A percentile compares a stretch with the other conserved stretches of the same genome.
phyloP scores from a whole-genome alignment of 192 early-diverging fungal species.

The Oehlia diaphana region DNA sequence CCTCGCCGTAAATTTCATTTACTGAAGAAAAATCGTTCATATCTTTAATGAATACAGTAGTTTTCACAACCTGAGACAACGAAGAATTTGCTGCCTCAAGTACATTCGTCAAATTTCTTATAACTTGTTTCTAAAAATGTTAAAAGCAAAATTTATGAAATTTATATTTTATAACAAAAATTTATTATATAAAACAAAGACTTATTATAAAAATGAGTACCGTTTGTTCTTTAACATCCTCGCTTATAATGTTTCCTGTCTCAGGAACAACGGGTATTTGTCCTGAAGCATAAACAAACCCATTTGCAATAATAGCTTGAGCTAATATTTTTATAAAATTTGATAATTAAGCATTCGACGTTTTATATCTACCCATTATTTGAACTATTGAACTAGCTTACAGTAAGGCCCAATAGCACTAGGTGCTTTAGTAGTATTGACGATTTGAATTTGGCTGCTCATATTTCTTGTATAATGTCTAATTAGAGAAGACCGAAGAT shows the following conservation, averaged over 20 bases:
- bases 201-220: constrained; percentile 25
- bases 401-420: constrained; percentile 78
- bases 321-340: constrained; percentile 34
- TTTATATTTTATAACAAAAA: too few species aligned
- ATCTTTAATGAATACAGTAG: constrained; percentile 91
- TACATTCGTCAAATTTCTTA: constrained; percentile 85
- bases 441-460: constrained; percentile 38
- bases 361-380: background rate
- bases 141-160: constrained; percentile 6
- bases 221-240: constrained; percentile 74
- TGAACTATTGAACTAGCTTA: constrained; percentile 30
- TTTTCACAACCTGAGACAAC: constrained; percentile 90
- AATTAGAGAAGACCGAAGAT: background rate
- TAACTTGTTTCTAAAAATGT: constrained; percentile 48
- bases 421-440: constrained; percentile 64
- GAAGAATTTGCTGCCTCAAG: constrained; percentile 77
- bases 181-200: background rate
- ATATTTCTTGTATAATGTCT: background rate
- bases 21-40: constrained; percentile 89
- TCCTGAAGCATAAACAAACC: constrained; percentile 80
- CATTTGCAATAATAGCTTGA: constrained; percentile 80
- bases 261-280: constrained; percentile 74
- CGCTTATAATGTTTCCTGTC: constrained; percentile 71
- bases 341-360: background rate
- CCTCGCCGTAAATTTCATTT: constrained; percentile 86